Percentiles rank a stretch among this genome's conserved stretches.
Evolutionary conservation across 345 rosid species (phyloP).

Genomic region (Camelina sativa): DNA sequence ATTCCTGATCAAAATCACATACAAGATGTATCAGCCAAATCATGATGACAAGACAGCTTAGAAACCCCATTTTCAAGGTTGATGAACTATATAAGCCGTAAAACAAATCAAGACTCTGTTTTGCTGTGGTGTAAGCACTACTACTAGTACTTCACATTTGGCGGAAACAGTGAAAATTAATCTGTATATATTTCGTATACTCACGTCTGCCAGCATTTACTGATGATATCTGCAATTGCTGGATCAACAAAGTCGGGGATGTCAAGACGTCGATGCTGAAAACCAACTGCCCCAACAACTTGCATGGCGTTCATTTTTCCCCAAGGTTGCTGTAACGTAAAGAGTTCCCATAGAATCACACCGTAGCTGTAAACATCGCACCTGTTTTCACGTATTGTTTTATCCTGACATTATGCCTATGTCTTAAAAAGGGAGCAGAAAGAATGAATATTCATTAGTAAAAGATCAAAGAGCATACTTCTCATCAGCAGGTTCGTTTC

Average conservation of each 20-base stretch:
- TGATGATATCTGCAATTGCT: constrained; percentile 70
- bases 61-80: neutral
- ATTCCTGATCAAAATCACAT: constrained; percentile 54
- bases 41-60: neutral
- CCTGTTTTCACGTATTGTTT: constrained; percentile 52
- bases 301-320: constrained; percentile 99
- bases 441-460: neutral
- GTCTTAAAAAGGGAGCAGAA: neutral
- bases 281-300: constrained; percentile 98
- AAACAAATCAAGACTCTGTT: neutral
- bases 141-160: constrained; percentile 4
- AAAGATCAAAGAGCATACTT: constrained; percentile 54
- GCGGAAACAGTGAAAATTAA: neutral
- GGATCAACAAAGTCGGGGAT: constrained; percentile 81
- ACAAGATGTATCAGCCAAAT: constrained; percentile 15
- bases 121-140: too few relatives aligned
- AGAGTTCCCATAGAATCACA: constrained; percentile 93
- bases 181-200: constrained; percentile 31
- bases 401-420: neutral
- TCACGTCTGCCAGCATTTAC: constrained; percentile 95
- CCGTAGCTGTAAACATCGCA: constrained; percentile 98
- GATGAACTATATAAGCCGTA: neutral
- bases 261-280: constrained; percentile 94
- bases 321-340: constrained; percentile 88
- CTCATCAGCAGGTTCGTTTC: constrained; percentile 95